These are phyloP conservation scores for Colletotrichum ledebouriae DNA, from an alignment of 2,329 filamentous ascomycete genomes.

Conservation along the genomic window DNA sequence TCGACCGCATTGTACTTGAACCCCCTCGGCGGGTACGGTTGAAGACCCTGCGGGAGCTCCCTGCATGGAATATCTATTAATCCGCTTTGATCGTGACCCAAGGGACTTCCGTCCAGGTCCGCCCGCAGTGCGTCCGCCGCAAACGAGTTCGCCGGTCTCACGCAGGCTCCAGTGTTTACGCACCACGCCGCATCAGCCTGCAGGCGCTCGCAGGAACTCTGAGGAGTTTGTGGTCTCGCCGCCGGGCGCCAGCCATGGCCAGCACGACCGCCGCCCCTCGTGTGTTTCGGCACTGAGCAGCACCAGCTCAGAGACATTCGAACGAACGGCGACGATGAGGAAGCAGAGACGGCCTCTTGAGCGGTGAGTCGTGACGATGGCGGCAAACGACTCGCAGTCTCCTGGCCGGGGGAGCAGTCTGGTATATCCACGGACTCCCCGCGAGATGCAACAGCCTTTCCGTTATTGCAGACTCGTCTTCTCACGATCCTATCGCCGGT, in stretches of 20 bases:
- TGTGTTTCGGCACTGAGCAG: not conserved
- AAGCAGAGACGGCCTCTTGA: not conserved
- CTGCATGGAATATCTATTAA: no score
- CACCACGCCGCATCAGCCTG: not conserved
- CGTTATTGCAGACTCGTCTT: not conserved
- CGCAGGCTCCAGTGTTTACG: constrained; percentile 2
- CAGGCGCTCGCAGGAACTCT: not conserved
- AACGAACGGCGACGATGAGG: not conserved
- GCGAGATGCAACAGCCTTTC: not conserved
- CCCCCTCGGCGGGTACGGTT: no score
- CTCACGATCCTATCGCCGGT: not conserved
- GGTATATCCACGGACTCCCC: not conserved
- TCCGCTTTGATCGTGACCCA: no score
- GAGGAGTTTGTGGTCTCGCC: not conserved
- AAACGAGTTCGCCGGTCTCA: constrained; percentile 11
- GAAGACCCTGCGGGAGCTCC: no score
- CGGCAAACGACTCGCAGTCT: not conserved
- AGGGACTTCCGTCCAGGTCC: not conserved
- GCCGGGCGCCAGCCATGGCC: not conserved
- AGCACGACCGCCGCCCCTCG: not conserved
- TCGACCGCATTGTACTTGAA: no score
- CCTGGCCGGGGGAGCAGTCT: not conserved
- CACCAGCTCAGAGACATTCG: constrained; percentile 8
- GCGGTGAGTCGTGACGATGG: not conserved
- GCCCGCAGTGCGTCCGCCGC: constrained; percentile 1